Base-by-base conservation (phyloP, 106 monocot species). In the Iris macrosiphon region DNA sequence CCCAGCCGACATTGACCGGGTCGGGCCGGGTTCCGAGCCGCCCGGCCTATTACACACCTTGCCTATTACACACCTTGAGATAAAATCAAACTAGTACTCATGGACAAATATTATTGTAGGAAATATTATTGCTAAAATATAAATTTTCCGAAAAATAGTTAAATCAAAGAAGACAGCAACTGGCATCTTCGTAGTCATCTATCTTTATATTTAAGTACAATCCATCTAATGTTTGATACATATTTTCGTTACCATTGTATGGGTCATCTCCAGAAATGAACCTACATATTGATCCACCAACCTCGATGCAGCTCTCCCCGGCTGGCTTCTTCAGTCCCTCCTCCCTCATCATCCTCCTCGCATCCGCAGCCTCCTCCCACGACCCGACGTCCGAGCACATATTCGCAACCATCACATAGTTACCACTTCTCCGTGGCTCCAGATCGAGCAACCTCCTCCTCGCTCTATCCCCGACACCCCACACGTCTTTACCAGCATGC, bases 381-480 rank as follows among this genome's bases (percentile, higher is more conserved):
- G 56, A 69, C 1, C 91, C 85, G 18, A 41, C 41, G 37, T 91
- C 85, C 1, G 85, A 81, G 31, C 59, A 91, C 75, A 85, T 85
- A 61, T 91, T 91, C 0, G 85, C 78, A 7, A 75, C 72, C 19
- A 85, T 78, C 1, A 91, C 75, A 63, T 76, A 76, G 58, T 91
- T 91, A 2, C 81, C 85, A n/a, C 69, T 70, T 46, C 81, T 33
- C 7, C 40, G 55, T 1, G 85, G 91, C 63, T 85, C 91, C 68
- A 91, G 24, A 34, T 25, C 24, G 1, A 91, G 67, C 51, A 91
- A 55, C 10, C 27, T 79, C 44, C 14, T 31, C 41, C 66, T 75
- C 15, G 53, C 73, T 7, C 24, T 56, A 39, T 78, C 69, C 6
- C 69, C 72, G 15, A 91, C 52, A 2, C 63, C 63, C 31, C 42